phyloP scores from a whole-genome alignment of 306 rosid genomes.

The Vigna hirtella region DNA sequence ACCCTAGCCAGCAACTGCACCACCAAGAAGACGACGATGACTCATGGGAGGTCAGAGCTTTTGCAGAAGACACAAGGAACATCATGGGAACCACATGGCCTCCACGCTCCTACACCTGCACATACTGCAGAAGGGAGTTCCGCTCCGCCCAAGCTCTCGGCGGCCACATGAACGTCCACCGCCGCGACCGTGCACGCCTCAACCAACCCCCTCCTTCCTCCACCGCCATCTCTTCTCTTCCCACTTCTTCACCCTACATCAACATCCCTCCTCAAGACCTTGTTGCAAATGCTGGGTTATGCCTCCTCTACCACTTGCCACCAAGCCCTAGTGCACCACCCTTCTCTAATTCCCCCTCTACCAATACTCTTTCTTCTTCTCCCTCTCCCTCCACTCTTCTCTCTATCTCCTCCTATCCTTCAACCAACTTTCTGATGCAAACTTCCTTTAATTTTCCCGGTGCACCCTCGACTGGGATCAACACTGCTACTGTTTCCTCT shows the following conservation, averaged over 20 bases:
- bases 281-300: conserved; percentile 59
- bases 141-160: conserved; percentile 97
- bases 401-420: conserved; percentile 58
- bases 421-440: conserved; percentile 44
- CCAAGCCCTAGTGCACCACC: conserved; percentile 60
- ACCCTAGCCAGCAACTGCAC: conserved; percentile 54
- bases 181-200: conserved; percentile 96
- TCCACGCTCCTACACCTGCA: conserved; percentile 90
- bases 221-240: neutral
- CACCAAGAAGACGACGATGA: conserved; percentile 64
- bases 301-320: conserved; percentile 78
- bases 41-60: conserved; percentile 92
- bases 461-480: conserved; percentile 6
- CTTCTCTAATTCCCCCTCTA: conserved; percentile 7
- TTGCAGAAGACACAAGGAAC: conserved; percentile 86
- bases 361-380: neutral
- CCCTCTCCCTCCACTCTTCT: conserved; percentile 68
- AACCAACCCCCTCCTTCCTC: conserved; percentile 53
- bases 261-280: conserved; percentile 70
- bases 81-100: conserved; percentile 93
- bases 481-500: conserved; percentile 26
- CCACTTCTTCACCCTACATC: conserved; percentile 40
- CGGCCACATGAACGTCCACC: conserved; percentile 99
- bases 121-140: conserved; percentile 84
- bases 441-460: conserved; percentile 43